phyloP scores from a whole-genome alignment of 2,329 filamentous ascomycete genomes.

The Blumeriella jaapii region DNA sequence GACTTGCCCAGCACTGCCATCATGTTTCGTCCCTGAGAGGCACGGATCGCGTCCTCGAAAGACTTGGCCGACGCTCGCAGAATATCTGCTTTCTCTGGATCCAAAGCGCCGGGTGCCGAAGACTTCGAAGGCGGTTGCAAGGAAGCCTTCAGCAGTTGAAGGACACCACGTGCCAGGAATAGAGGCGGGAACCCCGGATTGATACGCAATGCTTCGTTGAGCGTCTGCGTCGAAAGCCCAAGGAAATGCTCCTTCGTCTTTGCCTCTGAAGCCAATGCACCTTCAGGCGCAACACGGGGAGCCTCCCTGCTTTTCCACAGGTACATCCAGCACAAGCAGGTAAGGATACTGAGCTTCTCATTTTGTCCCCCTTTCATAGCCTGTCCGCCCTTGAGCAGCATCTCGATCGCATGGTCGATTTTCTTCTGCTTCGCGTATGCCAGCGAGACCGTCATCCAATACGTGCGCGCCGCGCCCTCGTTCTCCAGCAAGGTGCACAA shows the following conservation, averaged over 20 bases:
- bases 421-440: conserved; percentile 95
- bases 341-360: conserved; percentile 55
- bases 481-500: conserved; percentile 92
- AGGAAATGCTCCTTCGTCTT: conserved; percentile 93
- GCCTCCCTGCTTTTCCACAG: conserved; percentile 60
- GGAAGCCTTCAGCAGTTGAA: conserved; percentile 79
- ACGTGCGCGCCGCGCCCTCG: conserved; percentile 79
- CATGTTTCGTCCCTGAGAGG: conserved; percentile 78
- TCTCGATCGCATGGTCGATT: conserved; percentile 70
- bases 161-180: conserved; percentile 80
- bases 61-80: conserved; percentile 79
- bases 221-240: conserved; percentile 74
- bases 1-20: conserved; percentile 87
- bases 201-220: conserved; percentile 92
- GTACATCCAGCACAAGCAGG: conserved; percentile 60
- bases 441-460: conserved; percentile 96
- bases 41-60: conserved; percentile 85
- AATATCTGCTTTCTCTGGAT: conserved; percentile 66
- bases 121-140: conserved; percentile 64
- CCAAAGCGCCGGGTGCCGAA: conserved; percentile 47
- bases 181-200: conserved; percentile 88
- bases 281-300: conserved; percentile 53
- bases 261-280: conserved; percentile 52
- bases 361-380: conserved; percentile 49
- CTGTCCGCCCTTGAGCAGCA: conserved; percentile 52